Percentiles rank a stretch among this genome's conserved stretches.
phyloP scores from a whole-genome alignment of 305 asterid species.

The Fraxinus albicans region DNA sequence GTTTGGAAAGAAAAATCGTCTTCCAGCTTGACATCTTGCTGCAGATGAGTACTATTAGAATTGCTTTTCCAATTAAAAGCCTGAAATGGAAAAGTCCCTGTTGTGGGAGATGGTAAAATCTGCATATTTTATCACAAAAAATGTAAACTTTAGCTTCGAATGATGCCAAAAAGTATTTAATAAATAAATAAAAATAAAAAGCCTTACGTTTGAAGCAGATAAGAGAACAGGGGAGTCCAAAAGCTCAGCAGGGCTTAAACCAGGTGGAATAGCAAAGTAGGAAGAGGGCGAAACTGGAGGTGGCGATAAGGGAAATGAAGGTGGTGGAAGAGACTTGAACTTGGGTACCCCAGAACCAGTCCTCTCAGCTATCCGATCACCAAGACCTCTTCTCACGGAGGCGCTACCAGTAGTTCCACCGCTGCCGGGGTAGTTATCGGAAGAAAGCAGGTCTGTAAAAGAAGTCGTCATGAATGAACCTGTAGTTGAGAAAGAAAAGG shows the following conservation, averaged over 20 bases:
- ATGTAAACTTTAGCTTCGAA: not conserved
- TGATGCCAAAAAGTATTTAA: not conserved
- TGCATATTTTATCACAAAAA: slow-evolving; percentile 35
- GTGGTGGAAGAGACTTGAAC: slow-evolving; percentile 75
- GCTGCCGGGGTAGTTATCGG: slow-evolving; percentile 36
- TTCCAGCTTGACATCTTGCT: slow-evolving; percentile 35
- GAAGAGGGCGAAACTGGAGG: slow-evolving; percentile 80
- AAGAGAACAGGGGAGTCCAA: slow-evolving; percentile 79
- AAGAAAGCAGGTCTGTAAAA: slow-evolving; percentile 47
- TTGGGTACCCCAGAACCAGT: slow-evolving; percentile 65
- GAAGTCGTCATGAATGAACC: slow-evolving; percentile 43
- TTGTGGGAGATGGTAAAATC: slow-evolving; percentile 87
- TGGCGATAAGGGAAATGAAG: slow-evolving; percentile 74
- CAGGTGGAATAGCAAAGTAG: slow-evolving; percentile 72
- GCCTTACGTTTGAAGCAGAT: slow-evolving; percentile 50
- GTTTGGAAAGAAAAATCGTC: slow-evolving; percentile 65
- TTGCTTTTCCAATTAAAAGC: slow-evolving; percentile 50
- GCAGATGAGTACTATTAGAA: slow-evolving; percentile 24
- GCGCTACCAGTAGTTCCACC: slow-evolving; percentile 30
- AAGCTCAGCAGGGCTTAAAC: slow-evolving; percentile 70
- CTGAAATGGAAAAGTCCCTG: slow-evolving; percentile 59
- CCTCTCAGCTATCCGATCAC: slow-evolving; percentile 60
- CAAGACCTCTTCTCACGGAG: slow-evolving; percentile 36
- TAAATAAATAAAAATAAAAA: not conserved
- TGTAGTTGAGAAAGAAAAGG: slow-evolving; percentile 30